These are phyloP conservation scores for Colletotrichum eleusines DNA, from an alignment of 2,329 filamentous ascomycete genomes.

Conservation along the genomic window DNA sequence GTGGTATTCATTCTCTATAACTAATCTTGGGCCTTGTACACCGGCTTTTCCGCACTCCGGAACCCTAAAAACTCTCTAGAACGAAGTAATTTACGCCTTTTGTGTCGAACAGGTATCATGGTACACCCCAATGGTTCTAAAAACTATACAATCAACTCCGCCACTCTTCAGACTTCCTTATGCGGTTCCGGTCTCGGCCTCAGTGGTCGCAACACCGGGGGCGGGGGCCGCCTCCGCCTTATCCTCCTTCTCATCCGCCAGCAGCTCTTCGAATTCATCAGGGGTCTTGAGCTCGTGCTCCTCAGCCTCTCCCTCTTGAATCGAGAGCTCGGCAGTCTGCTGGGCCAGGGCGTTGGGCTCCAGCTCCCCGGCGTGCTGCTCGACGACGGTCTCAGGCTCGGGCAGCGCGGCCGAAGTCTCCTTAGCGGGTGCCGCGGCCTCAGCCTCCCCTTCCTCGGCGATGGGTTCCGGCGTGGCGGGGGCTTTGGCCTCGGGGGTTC, in stretches of 20 bases:
- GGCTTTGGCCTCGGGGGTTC: constrained; percentile 23
- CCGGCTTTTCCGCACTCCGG: constrained; percentile 33
- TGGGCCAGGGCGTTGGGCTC: constrained; percentile 13
- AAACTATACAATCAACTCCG: constrained; percentile 34
- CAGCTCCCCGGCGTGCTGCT: constrained; percentile 25
- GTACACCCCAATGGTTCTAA: constrained; percentile 39
- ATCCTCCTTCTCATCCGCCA: constrained; percentile 27
- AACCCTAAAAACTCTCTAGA: constrained; percentile 30
- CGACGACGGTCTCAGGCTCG: constrained; percentile 13
- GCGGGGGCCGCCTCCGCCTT: background rate
- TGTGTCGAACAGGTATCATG: constrained; percentile 42
- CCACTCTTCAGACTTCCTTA: constrained; percentile 16
- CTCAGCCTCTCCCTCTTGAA: constrained; percentile 27
- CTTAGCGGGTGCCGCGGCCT: constrained; percentile 37
- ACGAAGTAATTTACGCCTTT: constrained; percentile 42
- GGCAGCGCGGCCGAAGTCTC: constrained; percentile 21
- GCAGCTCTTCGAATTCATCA: constrained; percentile 39
- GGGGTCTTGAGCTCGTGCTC: constrained; percentile 36
- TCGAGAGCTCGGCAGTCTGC: constrained; percentile 23
- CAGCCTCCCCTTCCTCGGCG: constrained; percentile 21
- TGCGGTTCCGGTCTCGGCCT: constrained; percentile 29
- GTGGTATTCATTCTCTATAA: constrained; percentile 40
- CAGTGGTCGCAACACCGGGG: constrained; percentile 2
- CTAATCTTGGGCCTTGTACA: constrained; percentile 32
- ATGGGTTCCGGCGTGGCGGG: constrained; percentile 32